Evolutionary conservation across 78 protist species (phyloP).

Genomic region (Pelomyxa schiedti): DNA sequence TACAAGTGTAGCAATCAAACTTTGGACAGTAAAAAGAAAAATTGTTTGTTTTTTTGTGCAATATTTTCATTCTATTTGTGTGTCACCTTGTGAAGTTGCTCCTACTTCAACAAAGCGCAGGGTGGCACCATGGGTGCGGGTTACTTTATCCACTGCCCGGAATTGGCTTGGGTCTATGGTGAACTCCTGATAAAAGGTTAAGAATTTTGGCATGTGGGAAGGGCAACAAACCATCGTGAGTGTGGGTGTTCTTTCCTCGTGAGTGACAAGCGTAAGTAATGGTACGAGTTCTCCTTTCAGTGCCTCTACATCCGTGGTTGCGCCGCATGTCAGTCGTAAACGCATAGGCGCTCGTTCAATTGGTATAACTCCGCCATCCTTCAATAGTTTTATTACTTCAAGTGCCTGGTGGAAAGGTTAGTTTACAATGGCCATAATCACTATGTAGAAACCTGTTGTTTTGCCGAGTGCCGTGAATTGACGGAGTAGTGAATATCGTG

Average conservation of each 20-base stretch:
- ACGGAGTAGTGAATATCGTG: conserved; percentile 59
- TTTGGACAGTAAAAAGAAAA: no score
- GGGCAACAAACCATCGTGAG: background rate
- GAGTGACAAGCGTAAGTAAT: background rate
- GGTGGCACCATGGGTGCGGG: no score
- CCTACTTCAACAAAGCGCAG: no score
- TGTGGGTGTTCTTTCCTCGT: background rate
- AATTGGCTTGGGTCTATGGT: background rate
- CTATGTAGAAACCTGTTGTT: conserved; percentile 29
- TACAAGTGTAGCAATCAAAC: no score
- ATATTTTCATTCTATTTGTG: no score
- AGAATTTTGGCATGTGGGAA: background rate
- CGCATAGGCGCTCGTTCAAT: conserved; percentile 75
- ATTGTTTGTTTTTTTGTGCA: no score
- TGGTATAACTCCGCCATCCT: conserved; percentile 12
- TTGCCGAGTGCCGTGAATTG: conserved; percentile 39
- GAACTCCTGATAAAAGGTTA: background rate
- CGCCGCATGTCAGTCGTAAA: conserved; percentile 22
- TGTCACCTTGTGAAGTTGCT: no score
- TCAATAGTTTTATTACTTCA: conserved; percentile 55
- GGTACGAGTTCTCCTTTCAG: conserved; percentile 18
- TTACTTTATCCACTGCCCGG: background rate
- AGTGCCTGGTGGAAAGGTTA: conserved; percentile 48
- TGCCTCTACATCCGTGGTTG: no score
- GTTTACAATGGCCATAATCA: background rate